A percentile compares a stretch with the other conserved stretches of the same genome.
Conservation (phyloP, 164 flowering plant genomes). For the Vitis rupestris region DNA sequence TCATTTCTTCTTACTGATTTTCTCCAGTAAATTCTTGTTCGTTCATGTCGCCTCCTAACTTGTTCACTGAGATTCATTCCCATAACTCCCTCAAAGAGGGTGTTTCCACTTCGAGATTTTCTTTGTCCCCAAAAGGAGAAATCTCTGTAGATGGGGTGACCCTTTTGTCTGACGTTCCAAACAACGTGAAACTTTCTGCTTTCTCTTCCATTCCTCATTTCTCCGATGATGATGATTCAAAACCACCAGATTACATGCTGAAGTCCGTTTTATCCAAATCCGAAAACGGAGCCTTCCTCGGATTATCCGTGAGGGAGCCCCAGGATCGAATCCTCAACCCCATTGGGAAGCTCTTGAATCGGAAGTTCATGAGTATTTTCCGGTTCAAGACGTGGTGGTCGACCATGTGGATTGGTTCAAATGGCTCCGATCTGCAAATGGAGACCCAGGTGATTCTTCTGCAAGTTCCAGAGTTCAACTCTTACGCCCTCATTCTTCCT, state of each 20-base stretch:
- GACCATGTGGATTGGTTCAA: constrained; percentile 11
- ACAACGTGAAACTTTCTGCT: background rate
- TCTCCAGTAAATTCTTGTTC: no score
- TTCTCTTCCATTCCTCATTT: background rate
- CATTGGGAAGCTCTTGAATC: background rate
- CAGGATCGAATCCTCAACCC: background rate
- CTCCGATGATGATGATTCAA: background rate
- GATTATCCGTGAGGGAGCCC: background rate
- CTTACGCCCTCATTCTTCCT: background rate
- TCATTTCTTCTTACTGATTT: no score
- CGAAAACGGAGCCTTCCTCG: background rate
- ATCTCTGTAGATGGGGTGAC: background rate
- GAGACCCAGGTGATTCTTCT: background rate
- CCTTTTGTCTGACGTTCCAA: background rate
- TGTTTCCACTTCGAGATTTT: background rate
- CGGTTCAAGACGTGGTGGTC: constrained; percentile 19
- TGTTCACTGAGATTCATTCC: background rate
- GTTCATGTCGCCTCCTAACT: background rate
- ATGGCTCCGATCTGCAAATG: background rate
- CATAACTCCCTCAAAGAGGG: background rate
- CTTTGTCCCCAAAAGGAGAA: background rate
- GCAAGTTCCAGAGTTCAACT: background rate
- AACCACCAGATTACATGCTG: background rate
- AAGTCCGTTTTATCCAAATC: background rate
- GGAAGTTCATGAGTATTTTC: constrained; percentile 12